Evolutionary conservation across 2,329 filamentous ascomycete genomes (phyloP).

Genomic region (Fusarium citri): DNA sequence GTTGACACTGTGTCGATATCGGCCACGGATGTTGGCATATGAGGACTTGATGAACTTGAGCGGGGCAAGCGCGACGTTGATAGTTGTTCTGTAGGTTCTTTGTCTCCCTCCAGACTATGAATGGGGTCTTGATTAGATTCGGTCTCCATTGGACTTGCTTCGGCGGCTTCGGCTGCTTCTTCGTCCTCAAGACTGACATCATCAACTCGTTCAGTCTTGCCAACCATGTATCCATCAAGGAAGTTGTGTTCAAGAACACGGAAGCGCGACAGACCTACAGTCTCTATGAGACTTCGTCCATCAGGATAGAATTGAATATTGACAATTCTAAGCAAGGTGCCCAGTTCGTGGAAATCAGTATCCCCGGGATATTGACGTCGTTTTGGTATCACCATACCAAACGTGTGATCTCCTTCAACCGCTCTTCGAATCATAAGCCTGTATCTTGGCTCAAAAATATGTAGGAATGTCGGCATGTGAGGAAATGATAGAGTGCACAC

Average conservation of each 20-base stretch:
- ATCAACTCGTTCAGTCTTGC: slow-evolving; percentile 79
- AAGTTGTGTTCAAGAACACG: slow-evolving; percentile 72
- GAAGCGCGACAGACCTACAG: slow-evolving; percentile 81
- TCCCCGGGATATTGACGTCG: slow-evolving; percentile 54
- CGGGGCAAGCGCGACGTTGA: background rate
- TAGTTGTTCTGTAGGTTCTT: slow-evolving; percentile 5
- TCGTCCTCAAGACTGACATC: slow-evolving; percentile 87
- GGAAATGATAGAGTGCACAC: slow-evolving; percentile 87
- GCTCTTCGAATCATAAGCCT: slow-evolving; percentile 87
- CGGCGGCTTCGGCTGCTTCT: slow-evolving; percentile 77
- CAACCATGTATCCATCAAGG: slow-evolving; percentile 82
- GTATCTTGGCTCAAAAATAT: slow-evolving; percentile 94
- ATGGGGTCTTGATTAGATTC: background rate
- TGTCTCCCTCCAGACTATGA: background rate
- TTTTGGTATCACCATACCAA: slow-evolving; percentile 87
- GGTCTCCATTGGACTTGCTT: slow-evolving; percentile 53
- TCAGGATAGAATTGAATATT: slow-evolving; percentile 80
- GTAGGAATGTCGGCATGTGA: slow-evolving; percentile 84
- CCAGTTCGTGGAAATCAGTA: slow-evolving; percentile 74
- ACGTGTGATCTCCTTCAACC: slow-evolving; percentile 77
- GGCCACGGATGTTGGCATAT: slow-evolving; percentile 8
- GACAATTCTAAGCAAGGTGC: slow-evolving; percentile 81
- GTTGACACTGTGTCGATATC: slow-evolving; percentile 69
- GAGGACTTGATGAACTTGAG: slow-evolving; percentile 11
- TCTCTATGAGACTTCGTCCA: slow-evolving; percentile 84